phyloP scores from a whole-genome alignment of 495 filamentous ascomycete genomes.

The Tuber aestivum region DNA sequence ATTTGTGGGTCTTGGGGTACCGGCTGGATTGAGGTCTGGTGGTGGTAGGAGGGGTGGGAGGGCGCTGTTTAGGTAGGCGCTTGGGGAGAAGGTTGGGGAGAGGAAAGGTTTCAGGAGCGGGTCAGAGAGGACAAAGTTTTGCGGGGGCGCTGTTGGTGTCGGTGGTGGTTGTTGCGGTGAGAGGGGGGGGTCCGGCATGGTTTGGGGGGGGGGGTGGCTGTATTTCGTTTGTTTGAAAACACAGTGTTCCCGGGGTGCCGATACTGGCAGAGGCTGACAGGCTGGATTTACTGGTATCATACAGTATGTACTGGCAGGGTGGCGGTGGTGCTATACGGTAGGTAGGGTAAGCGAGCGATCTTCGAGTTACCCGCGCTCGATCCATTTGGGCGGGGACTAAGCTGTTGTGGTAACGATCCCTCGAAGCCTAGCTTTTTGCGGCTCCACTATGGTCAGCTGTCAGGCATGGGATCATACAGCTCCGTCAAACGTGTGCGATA shows the following conservation, averaged over 20 bases:
- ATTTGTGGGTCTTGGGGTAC: constrained; percentile 33
- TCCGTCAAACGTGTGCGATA: background rate
- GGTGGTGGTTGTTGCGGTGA: too few relatives aligned
- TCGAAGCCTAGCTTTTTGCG: background rate
- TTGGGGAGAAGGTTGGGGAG: constrained; percentile 67
- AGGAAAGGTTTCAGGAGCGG: constrained; percentile 63
- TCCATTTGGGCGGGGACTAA: background rate
- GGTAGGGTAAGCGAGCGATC: background rate
- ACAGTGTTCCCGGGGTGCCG: background rate
- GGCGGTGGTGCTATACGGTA: too few relatives aligned
- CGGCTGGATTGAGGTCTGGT: constrained; percentile 33
- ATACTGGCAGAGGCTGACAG: background rate
- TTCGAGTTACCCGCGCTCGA: background rate
- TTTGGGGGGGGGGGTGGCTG: background rate
- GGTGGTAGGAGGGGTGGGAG: constrained; percentile 59
- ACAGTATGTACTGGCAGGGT: too few relatives aligned
- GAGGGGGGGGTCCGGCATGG: background rate
- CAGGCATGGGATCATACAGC: background rate
- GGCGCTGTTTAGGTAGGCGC: constrained; percentile 70
- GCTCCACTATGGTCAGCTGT: background rate
- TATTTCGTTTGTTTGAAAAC: background rate
- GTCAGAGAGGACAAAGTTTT: constrained; percentile 52
- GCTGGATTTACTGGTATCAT: background rate
- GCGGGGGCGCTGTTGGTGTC: background rate
- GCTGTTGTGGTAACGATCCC: background rate